These are phyloP conservation scores for Sporisorium graminicola DNA, from an alignment of 1,284 basidiomycete genomes.

Conservation along the genomic window DNA sequence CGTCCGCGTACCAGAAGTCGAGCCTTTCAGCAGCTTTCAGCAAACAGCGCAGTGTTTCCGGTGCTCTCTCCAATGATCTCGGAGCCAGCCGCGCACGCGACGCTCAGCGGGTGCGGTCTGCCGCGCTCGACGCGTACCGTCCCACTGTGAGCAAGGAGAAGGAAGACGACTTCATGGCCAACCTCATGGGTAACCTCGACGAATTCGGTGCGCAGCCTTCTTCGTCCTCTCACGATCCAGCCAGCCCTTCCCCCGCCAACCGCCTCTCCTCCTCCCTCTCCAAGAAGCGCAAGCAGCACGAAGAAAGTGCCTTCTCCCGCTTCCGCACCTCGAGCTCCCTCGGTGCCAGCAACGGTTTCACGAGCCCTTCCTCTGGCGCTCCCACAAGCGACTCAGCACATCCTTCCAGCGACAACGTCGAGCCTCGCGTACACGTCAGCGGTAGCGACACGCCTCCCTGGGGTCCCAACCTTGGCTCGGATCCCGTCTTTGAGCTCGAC, in stretches of 20 bases:
- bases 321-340: constrained; percentile 33
- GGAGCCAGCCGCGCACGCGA: constrained; percentile 35
- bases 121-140: constrained; percentile 48
- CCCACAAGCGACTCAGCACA: constrained; percentile 47
- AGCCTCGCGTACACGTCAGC: constrained; percentile 54
- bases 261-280: constrained; percentile 31
- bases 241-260: constrained; percentile 39
- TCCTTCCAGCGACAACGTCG: constrained; percentile 43
- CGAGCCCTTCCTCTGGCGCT: constrained; percentile 47
- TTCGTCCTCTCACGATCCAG: constrained; percentile 44
- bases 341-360: constrained; percentile 40
- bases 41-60: constrained; percentile 35
- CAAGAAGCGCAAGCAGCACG: constrained; percentile 45
- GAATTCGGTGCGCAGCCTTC: constrained; percentile 39
- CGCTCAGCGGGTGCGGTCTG: constrained; percentile 31
- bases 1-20: constrained; percentile 37
- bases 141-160: constrained; percentile 60
- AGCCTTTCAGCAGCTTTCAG: constrained; percentile 46
- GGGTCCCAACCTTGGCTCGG: constrained; percentile 51
- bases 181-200: constrained; percentile 63
- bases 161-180: constrained; percentile 68
- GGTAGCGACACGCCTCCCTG: constrained; percentile 65
- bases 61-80: constrained; percentile 19
- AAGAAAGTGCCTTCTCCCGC: constrained; percentile 40
- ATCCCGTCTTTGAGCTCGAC: constrained; percentile 49